These are phyloP conservation scores for Trypanosomatidae sp. DNA, from an alignment of 208 protist genomes.

Conservation along the genomic window DNA sequence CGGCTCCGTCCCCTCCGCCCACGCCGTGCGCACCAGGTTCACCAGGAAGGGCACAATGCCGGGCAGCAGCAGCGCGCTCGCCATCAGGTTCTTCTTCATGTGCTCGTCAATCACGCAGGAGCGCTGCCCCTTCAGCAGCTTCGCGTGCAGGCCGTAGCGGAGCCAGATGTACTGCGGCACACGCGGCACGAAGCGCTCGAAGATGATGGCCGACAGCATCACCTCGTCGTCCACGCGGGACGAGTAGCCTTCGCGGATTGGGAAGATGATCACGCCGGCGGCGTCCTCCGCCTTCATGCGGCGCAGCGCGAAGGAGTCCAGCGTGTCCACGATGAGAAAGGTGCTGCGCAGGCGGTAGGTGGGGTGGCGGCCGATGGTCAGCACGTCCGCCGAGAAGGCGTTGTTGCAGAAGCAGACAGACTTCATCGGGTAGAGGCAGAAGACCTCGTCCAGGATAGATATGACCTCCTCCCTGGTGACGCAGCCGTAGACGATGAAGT, in stretches of 20 bases:
- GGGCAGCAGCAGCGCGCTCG: slow-evolving; percentile 72
- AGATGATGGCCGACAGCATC: slow-evolving; percentile 81
- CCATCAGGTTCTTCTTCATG: slow-evolving; percentile 86
- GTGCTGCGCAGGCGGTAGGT: slow-evolving; percentile 74
- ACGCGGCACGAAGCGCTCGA: slow-evolving; percentile 64
- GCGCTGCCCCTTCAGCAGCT: slow-evolving; percentile 59
- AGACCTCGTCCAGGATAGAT: slow-evolving; percentile 85
- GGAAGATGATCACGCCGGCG: slow-evolving; percentile 73
- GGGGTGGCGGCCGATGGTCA: slow-evolving; percentile 70
- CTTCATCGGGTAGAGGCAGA: slow-evolving; percentile 84
- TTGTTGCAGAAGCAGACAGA: slow-evolving; percentile 87
- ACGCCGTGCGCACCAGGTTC: slow-evolving; percentile 78
- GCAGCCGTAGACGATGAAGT: slow-evolving; percentile 86
- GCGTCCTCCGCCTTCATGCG: slow-evolving; percentile 72
- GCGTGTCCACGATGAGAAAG: slow-evolving; percentile 64
- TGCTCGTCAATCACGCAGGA: slow-evolving; percentile 75
- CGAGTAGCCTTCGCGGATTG: slow-evolving; percentile 61
- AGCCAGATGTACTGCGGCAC: slow-evolving; percentile 85
- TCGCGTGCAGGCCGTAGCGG: slow-evolving; percentile 75
- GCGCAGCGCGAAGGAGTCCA: slow-evolving; percentile 57
- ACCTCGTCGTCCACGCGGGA: slow-evolving; percentile 82
- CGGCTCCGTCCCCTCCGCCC: slow-evolving; percentile 48
- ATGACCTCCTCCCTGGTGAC: slow-evolving; percentile 67
- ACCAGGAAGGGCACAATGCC: slow-evolving; percentile 86
- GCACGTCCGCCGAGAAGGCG: slow-evolving; percentile 60